Evolutionary conservation across 352 stramenopile genomes (phyloP), one percentile per base, ranked within the genome.

Genomic region (Phytophthora lateralis): DNA sequence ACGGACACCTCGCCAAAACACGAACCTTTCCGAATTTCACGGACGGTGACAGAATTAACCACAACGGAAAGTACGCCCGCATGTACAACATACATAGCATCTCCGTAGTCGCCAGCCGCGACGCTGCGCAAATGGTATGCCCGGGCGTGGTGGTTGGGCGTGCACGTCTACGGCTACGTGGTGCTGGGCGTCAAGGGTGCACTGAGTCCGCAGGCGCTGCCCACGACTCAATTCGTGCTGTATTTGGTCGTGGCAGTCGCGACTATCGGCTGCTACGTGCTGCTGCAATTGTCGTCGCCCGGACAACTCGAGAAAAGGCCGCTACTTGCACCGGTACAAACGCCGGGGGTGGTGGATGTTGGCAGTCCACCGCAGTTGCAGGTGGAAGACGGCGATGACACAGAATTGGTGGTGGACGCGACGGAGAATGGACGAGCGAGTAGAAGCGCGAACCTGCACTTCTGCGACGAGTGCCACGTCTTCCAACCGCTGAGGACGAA

Each of bases 21-120:
- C 8, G 70, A 71, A 15, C 76, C 76, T 49, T 93, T 90, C 0
- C 84, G 74, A 21, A 93, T 70, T 47, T 93, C 84, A 3, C 84
- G 80, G 0, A 93, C 78, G 10, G 76, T 91, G 2, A 80, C 67
- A 0, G 73, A 69, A 0, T 73, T 75, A 29, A 91, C 69, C 18
- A 90, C 64, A 6, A 91, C 74, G 6, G 80, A 73, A 0, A 91
- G 58, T 0, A 93, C 84, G 1, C 82, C 84, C 0, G 84, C 83
- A 20, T 91, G 71, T 5, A 91, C 67, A 42, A 93, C 85, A 46
- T 88, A 91, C 84, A 93, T 86, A 6, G 80, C 76, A 29, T 93
- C 80, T 6, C 81, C 84, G 6, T 59, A 47, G 7, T 91, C 84
- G 2, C 84, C 84, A 7, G 50, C 66, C 18, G 81, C 74, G 6